Base-by-base conservation (phyloP, 176 grass and related monocot genomes). In the Luzula sylvatica region DNA sequence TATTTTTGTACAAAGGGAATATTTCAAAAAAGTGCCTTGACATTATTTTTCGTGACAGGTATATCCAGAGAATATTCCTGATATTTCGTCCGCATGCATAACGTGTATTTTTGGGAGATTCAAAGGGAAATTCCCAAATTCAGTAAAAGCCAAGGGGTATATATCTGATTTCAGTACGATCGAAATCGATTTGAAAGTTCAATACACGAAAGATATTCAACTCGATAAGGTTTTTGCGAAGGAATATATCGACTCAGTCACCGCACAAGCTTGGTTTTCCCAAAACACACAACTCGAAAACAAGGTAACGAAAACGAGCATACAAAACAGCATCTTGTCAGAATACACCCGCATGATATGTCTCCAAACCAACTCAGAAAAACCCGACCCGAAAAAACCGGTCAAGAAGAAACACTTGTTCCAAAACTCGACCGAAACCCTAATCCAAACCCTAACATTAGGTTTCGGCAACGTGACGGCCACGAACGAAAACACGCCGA, bases 71-170 rank as follows among this genome's bases (percentile, higher is more conserved):
- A 65, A 77, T 50, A 71, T 98, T 67, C 81, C 85, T 41, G 92
- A 98, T 46, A 62, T 98, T 56, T 98, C 92, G 63, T 58, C 51
- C 28, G 53, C 72, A 44, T 77, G 23, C 21, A 78, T 86, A 53
- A 73, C 79, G 23, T 86, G 81, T 60, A 38, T 98, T 52, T 90
- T 82, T 74, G 92, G 92, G 42, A 89, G 80, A 80, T 90, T 74
- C 52, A 62, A 74, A 53, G 92, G 92, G 28, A 90, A 90, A 42
- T 67, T 90, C 25, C 78, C 81, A 27, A 66, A 74, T 25, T 79
- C 55, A 32, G 69, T 90, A 71, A 67, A 60, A 79, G 78, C 75
- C 60, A 90, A 82, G 43, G 81, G 92, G 67, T 86, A 54, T 71
- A 46, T 82, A 63, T 77, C 85, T 80, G 85, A 90, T 78, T 82